Evolutionary conservation across 768 basidiomycete genomes (phyloP).

Genomic region (Boletus pseudo-olivaceus): DNA sequence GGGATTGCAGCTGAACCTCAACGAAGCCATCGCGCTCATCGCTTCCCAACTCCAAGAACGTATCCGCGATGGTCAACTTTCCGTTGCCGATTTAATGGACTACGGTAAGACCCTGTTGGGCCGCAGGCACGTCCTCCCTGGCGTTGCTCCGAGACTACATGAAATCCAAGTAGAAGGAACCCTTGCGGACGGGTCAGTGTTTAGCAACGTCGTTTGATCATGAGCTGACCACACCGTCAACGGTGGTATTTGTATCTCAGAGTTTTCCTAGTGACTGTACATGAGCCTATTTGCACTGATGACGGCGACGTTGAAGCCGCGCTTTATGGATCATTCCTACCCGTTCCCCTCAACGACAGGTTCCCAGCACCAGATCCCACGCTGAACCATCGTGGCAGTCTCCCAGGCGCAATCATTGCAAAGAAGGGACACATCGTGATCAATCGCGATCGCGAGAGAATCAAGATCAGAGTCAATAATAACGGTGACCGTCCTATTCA

Average conservation of each 20-base stretch:
- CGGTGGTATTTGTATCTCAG: conserved; percentile 4
- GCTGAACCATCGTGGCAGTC: conserved; percentile 49
- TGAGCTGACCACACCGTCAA: neutral
- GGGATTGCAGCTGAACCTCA: conserved; percentile 82
- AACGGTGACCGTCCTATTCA: conserved; percentile 93
- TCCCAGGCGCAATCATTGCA: conserved; percentile 75
- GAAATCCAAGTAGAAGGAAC: conserved; percentile 96
- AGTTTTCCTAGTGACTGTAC: conserved; percentile 95
- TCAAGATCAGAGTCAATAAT: conserved; percentile 78
- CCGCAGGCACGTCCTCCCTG: conserved; percentile 81
- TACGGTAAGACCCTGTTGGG: conserved; percentile 87
- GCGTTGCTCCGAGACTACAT: conserved; percentile 70
- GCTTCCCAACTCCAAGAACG: conserved; percentile 90
- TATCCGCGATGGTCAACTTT: conserved; percentile 85
- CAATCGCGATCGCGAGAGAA: conserved; percentile 68
- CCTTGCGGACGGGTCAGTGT: conserved; percentile 73
- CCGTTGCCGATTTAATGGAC: conserved; percentile 90
- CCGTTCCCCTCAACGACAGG: conserved; percentile 58
- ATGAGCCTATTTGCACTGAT: conserved; percentile 89
- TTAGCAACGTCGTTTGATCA: neutral
- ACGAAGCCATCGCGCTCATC: conserved; percentile 88
- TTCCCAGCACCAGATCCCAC: conserved; percentile 58
- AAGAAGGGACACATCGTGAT: conserved; percentile 65
- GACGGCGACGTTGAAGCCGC: conserved; percentile 76
- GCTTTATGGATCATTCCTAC: conserved; percentile 92